Conservation (phyloP, 2,329 filamentous ascomycete genomes). For the Aspergillus thermomutatus region DNA sequence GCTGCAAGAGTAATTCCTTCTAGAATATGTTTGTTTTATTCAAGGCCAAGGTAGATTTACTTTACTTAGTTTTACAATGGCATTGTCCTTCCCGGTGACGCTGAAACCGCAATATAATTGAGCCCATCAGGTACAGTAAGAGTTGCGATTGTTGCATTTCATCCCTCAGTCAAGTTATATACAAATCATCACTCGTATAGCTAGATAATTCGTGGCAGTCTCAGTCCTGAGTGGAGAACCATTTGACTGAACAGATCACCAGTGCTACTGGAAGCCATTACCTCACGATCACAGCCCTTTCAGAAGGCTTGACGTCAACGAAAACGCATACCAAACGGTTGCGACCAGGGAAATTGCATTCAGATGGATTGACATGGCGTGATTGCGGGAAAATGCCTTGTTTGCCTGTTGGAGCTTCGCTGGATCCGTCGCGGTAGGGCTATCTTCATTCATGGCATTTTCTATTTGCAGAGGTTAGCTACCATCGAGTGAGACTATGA, state of each 20-base stretch:
- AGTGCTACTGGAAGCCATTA: not conserved
- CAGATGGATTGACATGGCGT: slow-evolving; percentile 44
- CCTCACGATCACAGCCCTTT: not conserved
- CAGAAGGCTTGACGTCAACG: slow-evolving; percentile 16
- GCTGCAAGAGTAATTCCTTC: not conserved
- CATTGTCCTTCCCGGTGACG: not conserved
- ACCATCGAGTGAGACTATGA: not conserved
- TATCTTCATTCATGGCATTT: not conserved
- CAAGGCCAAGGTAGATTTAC: not conserved
- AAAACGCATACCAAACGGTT: slow-evolving; percentile 28
- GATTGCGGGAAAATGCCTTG: slow-evolving; percentile 32
- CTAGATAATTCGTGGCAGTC: too few relatives aligned
- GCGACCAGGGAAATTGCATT: slow-evolving; percentile 38
- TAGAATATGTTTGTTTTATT: not conserved
- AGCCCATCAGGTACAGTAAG: not conserved
- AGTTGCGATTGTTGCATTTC: not conserved
- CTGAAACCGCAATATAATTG: too few relatives aligned
- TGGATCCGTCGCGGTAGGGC: not conserved
- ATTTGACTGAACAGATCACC: too few relatives aligned
- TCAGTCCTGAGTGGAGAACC: too few relatives aligned
- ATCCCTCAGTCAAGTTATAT: not conserved
- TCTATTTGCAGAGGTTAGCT: not conserved
- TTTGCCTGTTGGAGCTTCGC: slow-evolving; percentile 21
- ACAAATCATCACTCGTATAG: not conserved
- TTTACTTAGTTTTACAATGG: not conserved